These are phyloP conservation scores for Boletales sp. DNA, from an alignment of 768 basidiomycete species.

Conservation along the genomic window DNA sequence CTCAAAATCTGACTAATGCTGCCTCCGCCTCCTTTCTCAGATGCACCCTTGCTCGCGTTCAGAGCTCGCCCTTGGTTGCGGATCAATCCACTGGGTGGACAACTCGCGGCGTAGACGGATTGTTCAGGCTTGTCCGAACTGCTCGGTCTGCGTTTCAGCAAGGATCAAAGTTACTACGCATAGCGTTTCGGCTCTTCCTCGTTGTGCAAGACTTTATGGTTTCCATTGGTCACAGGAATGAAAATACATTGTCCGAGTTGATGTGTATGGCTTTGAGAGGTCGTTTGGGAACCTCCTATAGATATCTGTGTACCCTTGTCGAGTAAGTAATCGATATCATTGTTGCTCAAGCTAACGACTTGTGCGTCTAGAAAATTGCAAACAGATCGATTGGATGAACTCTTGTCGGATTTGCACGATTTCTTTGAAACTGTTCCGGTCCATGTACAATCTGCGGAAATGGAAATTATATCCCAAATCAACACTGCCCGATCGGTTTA, in stretches of 20 bases:
- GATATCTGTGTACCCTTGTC: constrained; percentile 43
- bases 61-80: constrained; percentile 13
- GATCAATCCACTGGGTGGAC: constrained; percentile 24
- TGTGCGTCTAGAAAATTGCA: constrained; percentile 39
- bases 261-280: constrained; percentile 48
- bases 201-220: constrained; percentile 43
- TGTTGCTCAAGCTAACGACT: constrained; percentile 13
- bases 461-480: constrained; percentile 26
- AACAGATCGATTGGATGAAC: constrained; percentile 25
- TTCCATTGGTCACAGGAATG: constrained; percentile 40
- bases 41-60: constrained; percentile 35
- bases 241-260: constrained; percentile 33
- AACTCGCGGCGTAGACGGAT: constrained; percentile 22
- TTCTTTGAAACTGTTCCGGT: constrained; percentile 37
- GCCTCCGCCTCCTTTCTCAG: constrained; percentile 35
- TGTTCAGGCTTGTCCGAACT: constrained; percentile 35
- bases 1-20: constrained; percentile 12
- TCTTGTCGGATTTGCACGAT: constrained; percentile 40
- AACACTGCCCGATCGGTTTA: constrained; percentile 15
- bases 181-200: constrained; percentile 48
- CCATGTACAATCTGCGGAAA: constrained; percentile 33
- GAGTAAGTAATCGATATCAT: constrained; percentile 35
- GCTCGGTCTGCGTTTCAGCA: constrained; percentile 37
- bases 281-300: constrained; percentile 40
- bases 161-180: constrained; percentile 34